phyloP scores from a whole-genome alignment of 768 basidiomycete species.

The Suillus variegatus region DNA sequence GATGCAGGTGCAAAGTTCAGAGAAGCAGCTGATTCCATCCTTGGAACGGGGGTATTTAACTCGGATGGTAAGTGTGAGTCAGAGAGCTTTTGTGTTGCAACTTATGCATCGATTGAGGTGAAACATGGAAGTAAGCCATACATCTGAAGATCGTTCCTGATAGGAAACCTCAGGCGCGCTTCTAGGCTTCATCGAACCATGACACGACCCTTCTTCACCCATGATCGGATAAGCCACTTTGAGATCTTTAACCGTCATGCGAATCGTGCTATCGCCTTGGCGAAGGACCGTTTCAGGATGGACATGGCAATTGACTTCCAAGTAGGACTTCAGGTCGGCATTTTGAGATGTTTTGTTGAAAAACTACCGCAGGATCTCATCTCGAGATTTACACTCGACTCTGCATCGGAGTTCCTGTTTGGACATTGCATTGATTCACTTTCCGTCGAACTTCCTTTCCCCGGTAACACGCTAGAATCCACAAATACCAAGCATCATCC shows the following conservation, averaged over 20 bases:
- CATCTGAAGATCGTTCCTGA: neutral
- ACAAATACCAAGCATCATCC: constrained; percentile 3
- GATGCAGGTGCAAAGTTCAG: constrained; percentile 34
- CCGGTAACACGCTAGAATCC: constrained; percentile 26
- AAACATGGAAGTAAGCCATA: constrained; percentile 63
- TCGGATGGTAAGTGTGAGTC: too few relatives aligned
- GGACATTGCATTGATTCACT: constrained; percentile 44
- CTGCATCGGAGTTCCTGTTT: constrained; percentile 56
- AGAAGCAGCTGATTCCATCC: constrained; percentile 30
- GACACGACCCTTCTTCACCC: constrained; percentile 70
- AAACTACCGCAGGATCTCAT: constrained; percentile 39
- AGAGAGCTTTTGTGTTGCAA: neutral
- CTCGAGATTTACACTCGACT: constrained; percentile 50
- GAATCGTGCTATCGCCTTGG: constrained; percentile 44
- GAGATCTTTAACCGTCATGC: constrained; percentile 61
- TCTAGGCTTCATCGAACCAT: constrained; percentile 61
- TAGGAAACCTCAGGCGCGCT: neutral
- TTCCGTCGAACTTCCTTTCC: constrained; percentile 37
- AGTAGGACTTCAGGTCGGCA: constrained; percentile 26
- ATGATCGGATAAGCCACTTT: constrained; percentile 61
- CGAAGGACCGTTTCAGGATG: constrained; percentile 42
- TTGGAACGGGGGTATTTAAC: constrained; percentile 60
- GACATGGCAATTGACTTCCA: constrained; percentile 52
- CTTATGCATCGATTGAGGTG: constrained; percentile 39
- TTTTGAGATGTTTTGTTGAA: neutral